Evolutionary conservation across 2,329 filamentous ascomycete species (phyloP).

Genomic region (Sporothrix globosa): DNA sequence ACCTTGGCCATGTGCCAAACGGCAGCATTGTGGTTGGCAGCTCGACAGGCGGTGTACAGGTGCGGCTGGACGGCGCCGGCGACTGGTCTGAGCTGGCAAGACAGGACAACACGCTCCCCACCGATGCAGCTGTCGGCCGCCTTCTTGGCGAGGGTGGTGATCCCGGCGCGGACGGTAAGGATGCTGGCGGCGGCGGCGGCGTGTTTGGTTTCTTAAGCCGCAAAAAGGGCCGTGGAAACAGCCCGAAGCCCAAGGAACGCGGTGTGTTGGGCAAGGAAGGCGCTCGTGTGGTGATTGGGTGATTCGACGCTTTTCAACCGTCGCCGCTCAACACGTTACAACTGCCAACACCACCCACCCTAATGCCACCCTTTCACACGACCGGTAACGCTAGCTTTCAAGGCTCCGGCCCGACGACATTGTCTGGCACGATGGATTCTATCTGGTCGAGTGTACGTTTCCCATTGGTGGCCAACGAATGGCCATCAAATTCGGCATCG

Average conservation of each 20-base stretch:
- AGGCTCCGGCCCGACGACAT: not conserved
- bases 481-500: not conserved
- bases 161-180: conserved; percentile 52
- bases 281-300: conserved; percentile 78
- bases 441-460: not conserved
- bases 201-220: conserved; percentile 89
- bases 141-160: conserved; percentile 53
- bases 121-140: conserved; percentile 61
- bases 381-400: not conserved
- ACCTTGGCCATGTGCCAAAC: conserved; percentile 50
- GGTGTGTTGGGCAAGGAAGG: conserved; percentile 95
- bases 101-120: conserved; percentile 74
- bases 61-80: conserved; percentile 78
- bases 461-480: not conserved
- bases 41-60: conserved; percentile 82
- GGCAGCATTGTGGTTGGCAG: conserved; percentile 72
- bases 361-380: not conserved
- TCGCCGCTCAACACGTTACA: too few relatives aligned
- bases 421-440: not conserved
- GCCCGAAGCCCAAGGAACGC: conserved; percentile 90
- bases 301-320: conserved; percentile 38
- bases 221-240: conserved; percentile 87
- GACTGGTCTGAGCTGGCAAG: conserved; percentile 91
- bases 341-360: not conserved
- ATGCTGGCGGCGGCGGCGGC: conserved; percentile 64